A percentile compares a stretch with the other conserved stretches of the same genome.
Conservation (phyloP, 768 basidiomycete species). For the Wakefieldia striispora region DNA sequence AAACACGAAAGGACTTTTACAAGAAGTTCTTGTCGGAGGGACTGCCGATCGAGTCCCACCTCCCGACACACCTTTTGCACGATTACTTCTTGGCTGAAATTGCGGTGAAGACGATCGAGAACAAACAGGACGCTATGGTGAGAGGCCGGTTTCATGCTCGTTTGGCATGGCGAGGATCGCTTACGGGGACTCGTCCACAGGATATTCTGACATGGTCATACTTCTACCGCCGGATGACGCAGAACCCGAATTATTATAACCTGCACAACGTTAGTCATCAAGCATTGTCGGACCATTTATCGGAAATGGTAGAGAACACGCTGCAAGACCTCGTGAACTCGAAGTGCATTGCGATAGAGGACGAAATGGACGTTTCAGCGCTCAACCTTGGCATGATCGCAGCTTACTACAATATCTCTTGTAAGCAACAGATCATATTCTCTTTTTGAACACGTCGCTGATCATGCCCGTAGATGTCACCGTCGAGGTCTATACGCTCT, state of each 20-base stretch:
- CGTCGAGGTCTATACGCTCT: slow-evolving; percentile 94
- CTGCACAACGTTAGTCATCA: slow-evolving; percentile 94
- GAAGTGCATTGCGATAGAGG: slow-evolving; percentile 92
- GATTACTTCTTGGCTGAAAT: slow-evolving; percentile 99
- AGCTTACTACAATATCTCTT: slow-evolving; percentile 92
- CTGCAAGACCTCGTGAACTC: slow-evolving; percentile 89
- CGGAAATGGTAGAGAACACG: slow-evolving; percentile 93
- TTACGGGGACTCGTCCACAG: slow-evolving; percentile 34
- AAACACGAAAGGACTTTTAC: slow-evolving; percentile 98
- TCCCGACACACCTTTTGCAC: slow-evolving; percentile 86
- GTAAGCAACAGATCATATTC: slow-evolving; percentile 40
- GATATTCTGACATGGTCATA: slow-evolving; percentile 99
- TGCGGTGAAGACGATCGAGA: slow-evolving; percentile 97
- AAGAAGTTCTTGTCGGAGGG: slow-evolving; percentile 98
- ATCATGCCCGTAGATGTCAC: slow-evolving; percentile 66
- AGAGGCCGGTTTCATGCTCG: background rate
- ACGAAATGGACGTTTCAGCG: slow-evolving; percentile 89
- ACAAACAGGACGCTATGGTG: slow-evolving; percentile 97
- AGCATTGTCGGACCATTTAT: slow-evolving; percentile 92
- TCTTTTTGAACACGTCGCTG: background rate
- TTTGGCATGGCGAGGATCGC: background rate
- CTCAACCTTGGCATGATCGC: slow-evolving; percentile 99
- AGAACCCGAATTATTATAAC: slow-evolving; percentile 96
- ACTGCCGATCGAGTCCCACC: slow-evolving; percentile 94
- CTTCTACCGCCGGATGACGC: slow-evolving; percentile 96